Conservation (phyloP, 345 rosid genomes). For the Eutrema heterophyllum region DNA sequence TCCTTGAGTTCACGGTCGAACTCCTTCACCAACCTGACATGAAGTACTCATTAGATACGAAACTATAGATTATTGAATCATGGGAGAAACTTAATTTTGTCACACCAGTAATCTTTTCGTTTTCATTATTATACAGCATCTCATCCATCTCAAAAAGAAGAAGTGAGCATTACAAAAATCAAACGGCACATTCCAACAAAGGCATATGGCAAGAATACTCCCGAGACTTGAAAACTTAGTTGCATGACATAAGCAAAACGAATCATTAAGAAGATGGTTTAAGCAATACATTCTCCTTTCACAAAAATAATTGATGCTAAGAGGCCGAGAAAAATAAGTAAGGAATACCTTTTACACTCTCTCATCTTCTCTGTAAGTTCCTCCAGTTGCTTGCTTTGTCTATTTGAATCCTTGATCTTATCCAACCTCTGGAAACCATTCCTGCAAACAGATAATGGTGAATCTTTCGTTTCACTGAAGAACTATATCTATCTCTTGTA, state of each 20-base stretch:
- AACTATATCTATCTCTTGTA: neutral
- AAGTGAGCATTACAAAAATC: neutral
- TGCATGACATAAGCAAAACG: neutral
- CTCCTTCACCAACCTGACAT: constrained; percentile 79
- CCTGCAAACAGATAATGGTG: constrained; percentile 37
- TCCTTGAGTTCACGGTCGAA: constrained; percentile 87
- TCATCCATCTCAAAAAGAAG: neutral
- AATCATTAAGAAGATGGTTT: neutral
- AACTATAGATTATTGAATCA: neutral
- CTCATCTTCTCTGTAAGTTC: constrained; percentile 95
- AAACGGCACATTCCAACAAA: neutral
- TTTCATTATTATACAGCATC: neutral
- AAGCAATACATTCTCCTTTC: neutral
- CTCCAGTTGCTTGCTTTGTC: constrained; percentile 96
- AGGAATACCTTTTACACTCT: constrained; percentile 82
- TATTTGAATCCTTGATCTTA: constrained; percentile 81
- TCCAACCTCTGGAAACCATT: constrained; percentile 98
- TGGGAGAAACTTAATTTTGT: neutral
- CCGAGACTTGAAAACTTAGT: neutral
- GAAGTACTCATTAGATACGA: constrained; percentile 3
- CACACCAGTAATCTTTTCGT: neutral
- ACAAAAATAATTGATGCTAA: neutral
- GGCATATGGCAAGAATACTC: too few species aligned
- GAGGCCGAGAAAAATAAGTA: neutral
- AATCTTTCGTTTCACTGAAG: neutral